Evolutionary conservation across 495 filamentous ascomycete genomes (phyloP).

Genomic region (Hypoxylon crocopeplum): DNA sequence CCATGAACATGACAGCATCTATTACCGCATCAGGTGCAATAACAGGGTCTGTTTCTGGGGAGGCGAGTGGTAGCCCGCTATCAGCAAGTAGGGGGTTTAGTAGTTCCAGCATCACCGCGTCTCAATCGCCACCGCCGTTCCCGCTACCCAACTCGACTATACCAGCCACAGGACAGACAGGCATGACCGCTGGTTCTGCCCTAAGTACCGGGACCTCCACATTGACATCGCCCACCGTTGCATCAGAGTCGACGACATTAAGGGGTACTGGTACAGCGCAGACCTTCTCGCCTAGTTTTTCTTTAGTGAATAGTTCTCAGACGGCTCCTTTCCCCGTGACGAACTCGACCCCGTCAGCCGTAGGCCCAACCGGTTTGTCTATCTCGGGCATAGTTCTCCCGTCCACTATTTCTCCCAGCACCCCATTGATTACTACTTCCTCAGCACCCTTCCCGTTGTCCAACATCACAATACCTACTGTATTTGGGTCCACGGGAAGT

Average conservation of each 20-base stretch:
- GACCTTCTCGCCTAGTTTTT: background rate
- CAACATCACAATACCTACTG: conserved; percentile 28
- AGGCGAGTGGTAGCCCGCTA: background rate
- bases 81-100: conserved; percentile 1
- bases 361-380: conserved; percentile 12
- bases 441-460: conserved; percentile 31
- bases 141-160: conserved; percentile 40
- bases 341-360: conserved; percentile 15
- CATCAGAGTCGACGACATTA: background rate
- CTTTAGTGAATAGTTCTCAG: conserved; percentile 5
- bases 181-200: background rate
- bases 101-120: background rate
- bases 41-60: conserved; percentile 3
- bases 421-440: background rate
- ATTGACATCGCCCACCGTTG: background rate
- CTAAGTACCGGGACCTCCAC: background rate
- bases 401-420: conserved; percentile 2
- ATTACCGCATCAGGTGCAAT: background rate
- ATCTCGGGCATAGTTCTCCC: conserved; percentile 4
- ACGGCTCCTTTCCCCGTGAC: conserved; percentile 24
- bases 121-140: conserved; percentile 33
- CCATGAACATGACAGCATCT: background rate
- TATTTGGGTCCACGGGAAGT: conserved; percentile 12
- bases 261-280: background rate
- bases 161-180: conserved; percentile 20